Evolutionary conservation across 2,329 filamentous ascomycete genomes (phyloP).

Genomic region (Pseudohalonectria lignicola): DNA sequence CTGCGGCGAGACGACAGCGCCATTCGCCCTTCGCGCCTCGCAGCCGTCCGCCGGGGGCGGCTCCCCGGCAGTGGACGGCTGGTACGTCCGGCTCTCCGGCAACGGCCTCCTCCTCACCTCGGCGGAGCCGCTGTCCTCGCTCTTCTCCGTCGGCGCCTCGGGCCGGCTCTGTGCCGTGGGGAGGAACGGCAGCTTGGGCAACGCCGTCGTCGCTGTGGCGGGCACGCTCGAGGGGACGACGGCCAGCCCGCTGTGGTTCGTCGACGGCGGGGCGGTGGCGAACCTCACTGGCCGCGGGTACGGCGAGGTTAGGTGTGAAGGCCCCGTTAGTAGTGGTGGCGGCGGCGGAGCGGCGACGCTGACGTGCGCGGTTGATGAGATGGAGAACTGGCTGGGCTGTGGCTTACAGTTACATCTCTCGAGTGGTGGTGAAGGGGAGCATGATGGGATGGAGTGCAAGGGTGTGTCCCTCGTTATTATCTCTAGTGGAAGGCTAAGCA

Average conservation of each 20-base stretch:
- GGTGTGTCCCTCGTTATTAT: not conserved
- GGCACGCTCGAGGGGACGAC: slow-evolving; percentile 5
- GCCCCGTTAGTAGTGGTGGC: too few species aligned
- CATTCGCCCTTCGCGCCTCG: slow-evolving; percentile 15
- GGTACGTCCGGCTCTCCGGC: slow-evolving; percentile 17
- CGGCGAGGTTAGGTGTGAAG: slow-evolving; percentile 10
- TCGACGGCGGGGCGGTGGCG: slow-evolving; percentile 10
- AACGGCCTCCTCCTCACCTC: slow-evolving; percentile 16
- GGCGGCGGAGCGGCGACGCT: slow-evolving; percentile 6
- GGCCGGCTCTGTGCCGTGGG: slow-evolving; percentile 17
- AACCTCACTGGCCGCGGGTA: slow-evolving; percentile 13
- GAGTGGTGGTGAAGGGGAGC: slow-evolving; percentile 3
- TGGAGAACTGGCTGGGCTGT: slow-evolving; percentile 16
- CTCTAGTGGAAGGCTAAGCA: too few species aligned
- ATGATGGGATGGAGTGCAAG: slow-evolving; percentile 1
- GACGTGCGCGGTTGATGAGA: slow-evolving; percentile 10
- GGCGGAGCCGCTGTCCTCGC: slow-evolving; percentile 7
- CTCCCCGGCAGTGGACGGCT: slow-evolving; percentile 16
- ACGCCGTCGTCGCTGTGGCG: slow-evolving; percentile 14
- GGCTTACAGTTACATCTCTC: slow-evolving; percentile 17
- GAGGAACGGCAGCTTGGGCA: slow-evolving; percentile 7
- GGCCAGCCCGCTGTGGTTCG: slow-evolving; percentile 15
- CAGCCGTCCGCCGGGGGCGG: slow-evolving; percentile 18
- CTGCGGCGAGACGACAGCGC: slow-evolving; percentile 13
- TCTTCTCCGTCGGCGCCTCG: slow-evolving; percentile 14